Base-by-base conservation (phyloP, 202 grass and related monocot genomes). In the Panicum virgatum region DNA sequence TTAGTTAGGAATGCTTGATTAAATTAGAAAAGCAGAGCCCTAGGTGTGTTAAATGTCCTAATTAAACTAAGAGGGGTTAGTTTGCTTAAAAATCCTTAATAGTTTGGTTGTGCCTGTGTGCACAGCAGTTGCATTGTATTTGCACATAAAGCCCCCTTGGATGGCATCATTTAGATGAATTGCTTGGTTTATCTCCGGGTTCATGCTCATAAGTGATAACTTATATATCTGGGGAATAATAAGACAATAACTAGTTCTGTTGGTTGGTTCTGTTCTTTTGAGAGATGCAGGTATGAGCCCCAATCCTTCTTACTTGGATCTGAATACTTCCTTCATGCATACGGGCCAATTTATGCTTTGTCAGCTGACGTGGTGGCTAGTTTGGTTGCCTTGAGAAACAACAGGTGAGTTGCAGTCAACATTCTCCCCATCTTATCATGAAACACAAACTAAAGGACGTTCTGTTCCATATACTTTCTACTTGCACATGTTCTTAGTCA, bases 331-430 rank as follows among this genome's bases (percentile, higher is more conserved):
- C 91, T 99, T 68, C 96, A 99, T 83, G 96, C 93, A 38, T 99
- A 99, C 60, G 96, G 96, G n/a, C 96, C 96, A 75, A 96, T 99
- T 76, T 99, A 99, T 92, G 96, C 96, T 69, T 89, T 99, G 81
- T 99, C 96, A 80, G 90, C 91, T 63, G 96, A 99, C 76, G 96
- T 99, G 19, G 96, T 99, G 75, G 87, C 91, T 87, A 96, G 91
- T 62, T 94, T 99, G 81, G 89, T 92, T 81, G 91, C 89, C n/a
- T 83, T 99, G 75, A 94, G 66, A 83, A 99, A 99, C 78, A 96
- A 99, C 83, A 99, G 96, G 96, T 86, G 62, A 81, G 52, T 93
- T 77, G 29, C 46, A 65, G 39, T 61, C 23, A 26, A 66, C 14
- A 19, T 78, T 34, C 66, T 77, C 0, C 13, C 0, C 39, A 62